phyloP scores from a whole-genome alignment of 371 early-diverging fungal genomes.

The Actinomortierella ambigua region DNA sequence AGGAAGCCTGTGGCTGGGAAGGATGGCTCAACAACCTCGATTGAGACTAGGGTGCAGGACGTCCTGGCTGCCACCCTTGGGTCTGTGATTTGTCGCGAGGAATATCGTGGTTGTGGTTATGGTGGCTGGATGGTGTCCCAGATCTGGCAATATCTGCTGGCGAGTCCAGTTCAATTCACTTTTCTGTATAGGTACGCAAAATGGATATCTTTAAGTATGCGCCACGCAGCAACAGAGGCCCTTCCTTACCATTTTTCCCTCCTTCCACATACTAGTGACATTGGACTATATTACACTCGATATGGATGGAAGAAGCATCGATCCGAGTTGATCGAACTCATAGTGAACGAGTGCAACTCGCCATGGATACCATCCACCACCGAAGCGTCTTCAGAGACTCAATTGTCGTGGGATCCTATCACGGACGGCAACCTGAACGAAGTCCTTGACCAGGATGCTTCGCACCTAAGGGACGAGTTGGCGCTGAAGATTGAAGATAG shows the following conservation, averaged over 20 bases:
- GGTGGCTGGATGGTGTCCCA: not conserved
- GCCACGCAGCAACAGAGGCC: not conserved
- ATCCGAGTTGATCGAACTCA: not conserved
- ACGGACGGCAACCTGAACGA: not conserved
- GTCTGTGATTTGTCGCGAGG: not conserved
- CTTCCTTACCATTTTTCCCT: no score
- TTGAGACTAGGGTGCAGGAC: not conserved
- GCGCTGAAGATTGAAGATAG: not conserved
- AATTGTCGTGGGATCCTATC: not conserved
- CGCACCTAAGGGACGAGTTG: not conserved
- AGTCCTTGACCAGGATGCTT: not conserved
- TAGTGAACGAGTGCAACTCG: not conserved
- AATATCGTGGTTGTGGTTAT: not conserved
- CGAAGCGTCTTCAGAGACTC: not conserved
- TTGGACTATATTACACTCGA: not conserved
- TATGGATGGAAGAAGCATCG: constrained; percentile 2
- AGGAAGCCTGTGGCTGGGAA: not conserved
- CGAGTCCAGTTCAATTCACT: not conserved
- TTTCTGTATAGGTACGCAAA: not conserved
- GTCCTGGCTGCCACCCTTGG: not conserved
- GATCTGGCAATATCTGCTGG: constrained; percentile 1
- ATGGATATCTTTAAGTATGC: not conserved
- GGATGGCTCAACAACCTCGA: not conserved
- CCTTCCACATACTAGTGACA: not conserved
- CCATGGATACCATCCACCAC: not conserved